Evolutionary conservation across 2,329 filamentous ascomycete species (phyloP), one percentile per base, ranked within the genome.

Genomic region (Penicillium sp.): DNA sequence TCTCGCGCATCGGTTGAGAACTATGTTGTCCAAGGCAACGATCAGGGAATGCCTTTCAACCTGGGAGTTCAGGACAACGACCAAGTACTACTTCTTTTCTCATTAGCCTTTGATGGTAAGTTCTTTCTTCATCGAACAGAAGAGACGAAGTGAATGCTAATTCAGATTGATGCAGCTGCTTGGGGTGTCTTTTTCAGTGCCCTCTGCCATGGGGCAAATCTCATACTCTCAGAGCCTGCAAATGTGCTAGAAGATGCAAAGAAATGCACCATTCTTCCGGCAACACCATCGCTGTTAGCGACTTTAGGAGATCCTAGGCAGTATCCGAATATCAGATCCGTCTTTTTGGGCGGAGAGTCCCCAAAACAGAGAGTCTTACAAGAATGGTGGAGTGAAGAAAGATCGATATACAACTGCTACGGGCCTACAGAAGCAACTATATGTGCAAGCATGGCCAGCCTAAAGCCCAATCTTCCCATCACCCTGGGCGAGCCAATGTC

Each of bases 21-120:
- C 31, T 34, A 34, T 34, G 31, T 34, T 4, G 2, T 11, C 10
- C 31, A 34, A 34, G 31, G 31, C 31, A 34, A 4, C 10, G 8
- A 34, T 11, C 10, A 34, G 1, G 31, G 31, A 13, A 34, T 34
- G 31, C 31, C 31, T 11, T 34, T 34, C 9, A 34, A 34, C 4
- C 10, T 34, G 31, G 31, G 31, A 34, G 5, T 34, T 2, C 31
- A 13, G 13, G 13, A 34, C 8, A 34, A 11, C 10, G 31, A 34
- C 31, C 54, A 36, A 16, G 56, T 63, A 1, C 47, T 68, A 24
- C 36, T 67, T 14, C 38, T 67, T 14, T 67, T 61, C 36, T 65
- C 66, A 2, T 40, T 62, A 29, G 66, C 60, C 10, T 69, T 69
- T 49, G 67, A 69, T 49, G 66, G 64, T 42, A 6, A 42, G 39